These are phyloP conservation scores for Apium graveolens DNA, from an alignment of 129 eudicot genomes.

Conservation along the genomic window DNA sequence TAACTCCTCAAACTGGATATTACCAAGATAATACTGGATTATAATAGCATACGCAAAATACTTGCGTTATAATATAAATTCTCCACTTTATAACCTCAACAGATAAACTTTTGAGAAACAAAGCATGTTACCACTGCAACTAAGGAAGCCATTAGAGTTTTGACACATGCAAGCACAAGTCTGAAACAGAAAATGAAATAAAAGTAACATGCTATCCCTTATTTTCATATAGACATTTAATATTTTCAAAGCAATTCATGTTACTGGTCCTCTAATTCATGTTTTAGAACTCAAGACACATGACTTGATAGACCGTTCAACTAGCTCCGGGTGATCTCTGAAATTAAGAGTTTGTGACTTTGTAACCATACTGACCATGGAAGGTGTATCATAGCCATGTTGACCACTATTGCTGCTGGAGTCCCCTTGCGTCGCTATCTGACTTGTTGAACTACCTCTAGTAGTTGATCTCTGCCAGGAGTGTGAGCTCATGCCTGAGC, in stretches of 20 bases:
- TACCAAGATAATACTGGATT: neutral
- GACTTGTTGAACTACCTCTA: constrained; percentile 13
- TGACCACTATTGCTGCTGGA: constrained; percentile 12
- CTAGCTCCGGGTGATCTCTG: constrained; percentile 1
- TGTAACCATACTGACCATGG: constrained; percentile 24
- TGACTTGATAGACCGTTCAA: constrained; percentile 3
- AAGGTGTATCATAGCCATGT: constrained; percentile 16
- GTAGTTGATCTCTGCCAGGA: constrained; percentile 25
- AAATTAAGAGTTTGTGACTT: constrained; percentile 15
- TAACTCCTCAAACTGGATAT: neutral
- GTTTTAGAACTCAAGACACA: neutral
- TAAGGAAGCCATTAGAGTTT: neutral
- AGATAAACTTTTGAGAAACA: neutral
- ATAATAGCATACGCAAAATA: neutral
- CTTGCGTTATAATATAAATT: neutral
- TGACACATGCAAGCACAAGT: neutral
- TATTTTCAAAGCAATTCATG: neutral
- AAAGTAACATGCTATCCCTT: neutral
- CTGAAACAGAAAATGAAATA: no score
- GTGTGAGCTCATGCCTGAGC: constrained; percentile 25
- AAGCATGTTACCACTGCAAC: neutral
- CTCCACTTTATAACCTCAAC: neutral
- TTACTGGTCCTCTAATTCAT: neutral
- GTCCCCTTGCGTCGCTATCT: constrained; percentile 2
- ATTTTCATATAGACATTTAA: neutral